Percentiles rank a stretch among this genome's conserved stretches.
Evolutionary conservation across 2,329 filamentous ascomycete species (phyloP).

Genomic region (Trichoderma sp.): DNA sequence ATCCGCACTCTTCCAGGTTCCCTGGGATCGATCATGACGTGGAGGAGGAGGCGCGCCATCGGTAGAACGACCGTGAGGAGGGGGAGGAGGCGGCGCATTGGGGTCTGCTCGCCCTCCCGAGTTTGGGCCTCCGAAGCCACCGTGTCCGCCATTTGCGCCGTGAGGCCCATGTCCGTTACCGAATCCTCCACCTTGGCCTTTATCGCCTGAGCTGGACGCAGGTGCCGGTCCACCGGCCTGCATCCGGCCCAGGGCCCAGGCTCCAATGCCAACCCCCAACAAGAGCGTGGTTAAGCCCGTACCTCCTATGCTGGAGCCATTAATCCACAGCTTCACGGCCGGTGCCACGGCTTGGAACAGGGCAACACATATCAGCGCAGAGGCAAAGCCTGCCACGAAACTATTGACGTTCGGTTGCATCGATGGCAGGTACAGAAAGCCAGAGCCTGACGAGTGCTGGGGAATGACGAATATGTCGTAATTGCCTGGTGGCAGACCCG

Average conservation of each 20-base stretch:
- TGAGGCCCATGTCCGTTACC: slow-evolving; percentile 8
- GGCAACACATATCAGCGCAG: slow-evolving; percentile 68
- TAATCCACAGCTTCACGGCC: slow-evolving; percentile 70
- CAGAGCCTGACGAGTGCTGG: slow-evolving; percentile 81
- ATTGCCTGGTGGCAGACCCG: slow-evolving; percentile 77
- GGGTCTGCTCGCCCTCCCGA: slow-evolving; percentile 20
- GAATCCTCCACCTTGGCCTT: slow-evolving; percentile 15
- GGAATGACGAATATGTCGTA: slow-evolving; percentile 98
- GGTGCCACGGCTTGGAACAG: slow-evolving; percentile 73
- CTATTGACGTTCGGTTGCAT: slow-evolving; percentile 82
- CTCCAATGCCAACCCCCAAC: slow-evolving; percentile 69
- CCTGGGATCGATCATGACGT: slow-evolving; percentile 17
- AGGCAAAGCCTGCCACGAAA: slow-evolving; percentile 82
- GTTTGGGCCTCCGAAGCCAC: slow-evolving; percentile 23
- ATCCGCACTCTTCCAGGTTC: slow-evolving; percentile 1
- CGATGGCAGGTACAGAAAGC: slow-evolving; percentile 93
- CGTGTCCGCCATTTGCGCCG: slow-evolving; percentile 15
- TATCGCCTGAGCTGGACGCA: neutral
- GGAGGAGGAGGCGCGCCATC: slow-evolving; percentile 13
- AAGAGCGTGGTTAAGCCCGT: slow-evolving; percentile 71
- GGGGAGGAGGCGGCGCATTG: slow-evolving; percentile 16
- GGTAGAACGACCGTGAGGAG: slow-evolving; percentile 10
- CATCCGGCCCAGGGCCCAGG: slow-evolving; percentile 60
- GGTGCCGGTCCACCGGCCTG: slow-evolving; percentile 32
- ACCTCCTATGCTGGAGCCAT: slow-evolving; percentile 67